Evolutionary conservation across 1,284 basidiomycete species (phyloP).

Genomic region (Ceratobasidium sp.): DNA sequence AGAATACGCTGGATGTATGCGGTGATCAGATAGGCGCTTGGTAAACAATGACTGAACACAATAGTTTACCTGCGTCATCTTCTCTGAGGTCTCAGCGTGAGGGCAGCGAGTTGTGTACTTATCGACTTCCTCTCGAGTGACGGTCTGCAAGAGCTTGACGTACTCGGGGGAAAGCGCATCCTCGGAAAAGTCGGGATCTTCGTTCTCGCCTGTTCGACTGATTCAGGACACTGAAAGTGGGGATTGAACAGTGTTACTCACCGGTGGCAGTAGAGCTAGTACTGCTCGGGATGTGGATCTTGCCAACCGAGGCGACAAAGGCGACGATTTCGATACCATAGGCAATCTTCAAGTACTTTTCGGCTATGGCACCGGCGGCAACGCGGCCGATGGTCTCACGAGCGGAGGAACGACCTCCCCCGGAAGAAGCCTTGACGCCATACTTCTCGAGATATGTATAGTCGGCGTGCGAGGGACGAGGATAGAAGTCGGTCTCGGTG

Average conservation of each 20-base stretch:
- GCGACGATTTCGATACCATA: slow-evolving; percentile 95
- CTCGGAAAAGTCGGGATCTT: slow-evolving; percentile 71
- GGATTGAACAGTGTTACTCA: slow-evolving; percentile 38
- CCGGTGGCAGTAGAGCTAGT: slow-evolving; percentile 51
- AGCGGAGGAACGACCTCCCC: slow-evolving; percentile 92
- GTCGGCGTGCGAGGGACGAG: slow-evolving; percentile 96
- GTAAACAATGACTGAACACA: not conserved
- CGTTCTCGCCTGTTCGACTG: slow-evolving; percentile 53
- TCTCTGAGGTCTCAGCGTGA: slow-evolving; percentile 82
- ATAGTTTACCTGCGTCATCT: slow-evolving; percentile 80
- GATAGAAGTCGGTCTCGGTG: slow-evolving; percentile 96
- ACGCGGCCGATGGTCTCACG: slow-evolving; percentile 98
- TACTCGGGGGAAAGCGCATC: slow-evolving; percentile 88
- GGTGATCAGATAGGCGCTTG: not conserved
- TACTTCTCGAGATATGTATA: slow-evolving; percentile 99
- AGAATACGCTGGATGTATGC: slow-evolving; percentile 75
- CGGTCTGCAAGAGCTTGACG: slow-evolving; percentile 74
- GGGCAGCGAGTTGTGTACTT: slow-evolving; percentile 89
- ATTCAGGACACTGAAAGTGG: not conserved
- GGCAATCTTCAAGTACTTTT: slow-evolving; percentile 89
- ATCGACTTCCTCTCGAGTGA: slow-evolving; percentile 91
- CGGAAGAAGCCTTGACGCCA: slow-evolving; percentile 94
- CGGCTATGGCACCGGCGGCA: slow-evolving; percentile 97
- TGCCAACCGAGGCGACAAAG: slow-evolving; percentile 96
- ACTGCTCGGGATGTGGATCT: slow-evolving; percentile 76